These are phyloP conservation scores for Pascua sp. DNA, from an alignment of 1,284 basidiomycete genomes.

Conservation along the genomic window DNA sequence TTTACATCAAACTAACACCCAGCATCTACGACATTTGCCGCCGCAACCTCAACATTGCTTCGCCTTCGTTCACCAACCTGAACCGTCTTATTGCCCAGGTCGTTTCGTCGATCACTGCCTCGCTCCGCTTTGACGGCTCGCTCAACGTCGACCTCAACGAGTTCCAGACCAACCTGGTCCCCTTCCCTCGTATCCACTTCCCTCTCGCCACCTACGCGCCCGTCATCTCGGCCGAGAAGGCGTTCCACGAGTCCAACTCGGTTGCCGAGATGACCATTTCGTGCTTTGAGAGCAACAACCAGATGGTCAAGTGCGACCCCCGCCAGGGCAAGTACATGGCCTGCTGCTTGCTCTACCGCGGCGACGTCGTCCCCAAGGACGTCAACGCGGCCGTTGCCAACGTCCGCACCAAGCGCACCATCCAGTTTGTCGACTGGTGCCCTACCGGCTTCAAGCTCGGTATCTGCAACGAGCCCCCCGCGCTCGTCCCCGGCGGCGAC, in stretches of 20 bases:
- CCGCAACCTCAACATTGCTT: slow-evolving; percentile 80
- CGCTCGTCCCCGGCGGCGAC: slow-evolving; percentile 87
- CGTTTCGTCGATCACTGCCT: slow-evolving; percentile 95
- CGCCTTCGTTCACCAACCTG: slow-evolving; percentile 89
- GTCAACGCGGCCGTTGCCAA: slow-evolving; percentile 87
- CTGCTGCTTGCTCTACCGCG: slow-evolving; percentile 84
- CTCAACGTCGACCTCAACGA: slow-evolving; percentile 97
- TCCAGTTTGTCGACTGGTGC: slow-evolving; percentile 96
- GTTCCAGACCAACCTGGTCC: slow-evolving; percentile 98
- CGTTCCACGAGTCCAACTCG: slow-evolving; percentile 94
- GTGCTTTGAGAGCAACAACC: slow-evolving; percentile 96
- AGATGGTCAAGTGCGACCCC: slow-evolving; percentile 98
- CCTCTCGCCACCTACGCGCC: slow-evolving; percentile 94
- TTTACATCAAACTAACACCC: slow-evolving; percentile 6
- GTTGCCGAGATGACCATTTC: slow-evolving; percentile 98
- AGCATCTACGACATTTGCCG: slow-evolving; percentile 98
- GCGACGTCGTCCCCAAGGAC: slow-evolving; percentile 97
- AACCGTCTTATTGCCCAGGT: slow-evolving; percentile 97
- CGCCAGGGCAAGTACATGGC: slow-evolving; percentile 97
- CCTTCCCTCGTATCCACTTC: slow-evolving; percentile 98
- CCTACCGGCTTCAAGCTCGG: slow-evolving; percentile 97
- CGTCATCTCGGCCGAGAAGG: slow-evolving; percentile 71
- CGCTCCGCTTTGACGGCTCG: slow-evolving; percentile 94
- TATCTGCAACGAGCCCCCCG: slow-evolving; percentile 94
- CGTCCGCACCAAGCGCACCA: slow-evolving; percentile 95